Conservation (phyloP, 176 grass and related monocot genomes). For the Coix lacrymajobi region DNA sequence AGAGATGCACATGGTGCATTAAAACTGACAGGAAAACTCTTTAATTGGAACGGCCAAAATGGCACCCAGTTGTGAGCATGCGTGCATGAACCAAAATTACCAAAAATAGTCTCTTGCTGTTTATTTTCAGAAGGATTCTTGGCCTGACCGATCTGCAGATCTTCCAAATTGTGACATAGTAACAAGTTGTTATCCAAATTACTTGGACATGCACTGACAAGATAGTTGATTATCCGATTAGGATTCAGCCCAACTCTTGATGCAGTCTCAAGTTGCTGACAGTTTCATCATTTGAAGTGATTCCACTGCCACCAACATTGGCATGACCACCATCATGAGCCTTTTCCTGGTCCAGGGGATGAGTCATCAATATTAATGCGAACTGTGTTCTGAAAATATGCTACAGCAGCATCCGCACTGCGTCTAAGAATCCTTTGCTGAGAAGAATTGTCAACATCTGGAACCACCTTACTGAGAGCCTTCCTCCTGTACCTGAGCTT, state of each 20-base stretch:
- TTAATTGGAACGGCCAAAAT: conserved; percentile 52
- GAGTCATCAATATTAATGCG: conserved; percentile 28
- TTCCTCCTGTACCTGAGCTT: conserved; percentile 57
- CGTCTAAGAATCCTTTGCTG: conserved; percentile 78
- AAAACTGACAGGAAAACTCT: conserved; percentile 16
- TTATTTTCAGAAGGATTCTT: conserved; percentile 29
- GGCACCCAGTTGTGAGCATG: conserved; percentile 49
- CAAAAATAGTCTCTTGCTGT: conserved; percentile 17
- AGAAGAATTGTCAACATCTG: conserved; percentile 52
- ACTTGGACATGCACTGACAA: conserved; percentile 10
- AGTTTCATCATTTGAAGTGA: not conserved
- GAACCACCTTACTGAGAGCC: conserved; percentile 49
- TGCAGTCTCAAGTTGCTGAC: not conserved
- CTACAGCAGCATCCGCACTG: conserved; percentile 70
- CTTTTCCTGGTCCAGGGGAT: conserved; percentile 25
- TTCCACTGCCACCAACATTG: conserved; percentile 14
- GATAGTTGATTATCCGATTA: conserved; percentile 8
- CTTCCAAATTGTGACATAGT: conserved; percentile 14
- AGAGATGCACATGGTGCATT: conserved; percentile 40
- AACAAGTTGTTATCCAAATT: not conserved
- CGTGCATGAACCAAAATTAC: conserved; percentile 58
- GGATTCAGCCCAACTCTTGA: conserved; percentile 4
- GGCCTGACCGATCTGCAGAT: conserved; percentile 5
- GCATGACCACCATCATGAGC: conserved; percentile 42
- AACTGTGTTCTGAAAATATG: conserved; percentile 54